Evolutionary conservation across 179 eudicot genomes (phyloP), one percentile per base, ranked within the genome.

Genomic region (Gypsophila paniculata): DNA sequence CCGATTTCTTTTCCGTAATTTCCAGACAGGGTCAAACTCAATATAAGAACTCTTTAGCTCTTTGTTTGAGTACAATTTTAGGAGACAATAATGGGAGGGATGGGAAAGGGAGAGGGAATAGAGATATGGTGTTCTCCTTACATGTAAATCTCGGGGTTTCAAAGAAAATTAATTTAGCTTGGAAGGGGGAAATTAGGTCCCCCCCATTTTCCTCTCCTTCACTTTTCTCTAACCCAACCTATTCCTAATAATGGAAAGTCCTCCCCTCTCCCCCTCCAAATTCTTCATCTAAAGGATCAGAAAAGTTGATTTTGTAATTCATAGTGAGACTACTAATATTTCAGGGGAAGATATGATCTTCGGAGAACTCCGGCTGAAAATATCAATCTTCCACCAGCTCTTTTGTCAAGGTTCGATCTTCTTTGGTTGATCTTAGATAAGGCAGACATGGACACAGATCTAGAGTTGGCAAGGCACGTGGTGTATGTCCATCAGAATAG

Each of bases 331-430:
- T 38, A 44, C 71, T 60, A 58, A 53, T 74, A 53, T 78, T 85
- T 71, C 80, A 94, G 99, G 99, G 99, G 99, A 77, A 86, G 97
- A 87, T 94, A 94, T 77, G 99, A 94, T 80, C 81, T 94, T 54
- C 84, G 99, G 39, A 88, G 99, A 84, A 89, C 99, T 55, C 99
- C 99, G 62, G 99, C 99, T 71, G 99, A 94, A 82, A 94, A 94
- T 79, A 94, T 94, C 46, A 94, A 94, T 82, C 96, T 94, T 52
- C 99, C 99, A 72, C 99, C 99, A 51, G 99, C 99, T 52, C 96
- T 94, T 80, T 78, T 94, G 68, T 94, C 99, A 70, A 91, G 99
- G 85, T 94, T 94, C 78, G 99, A 94, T 84, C 90, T 94, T 82
- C 75, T 94, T 54, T 94, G 99, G 97, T 71, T 94, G 79, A 94